These are phyloP conservation scores for Staphylotrichum longicolle DNA, from an alignment of 495 filamentous ascomycete genomes.

Conservation along the genomic window DNA sequence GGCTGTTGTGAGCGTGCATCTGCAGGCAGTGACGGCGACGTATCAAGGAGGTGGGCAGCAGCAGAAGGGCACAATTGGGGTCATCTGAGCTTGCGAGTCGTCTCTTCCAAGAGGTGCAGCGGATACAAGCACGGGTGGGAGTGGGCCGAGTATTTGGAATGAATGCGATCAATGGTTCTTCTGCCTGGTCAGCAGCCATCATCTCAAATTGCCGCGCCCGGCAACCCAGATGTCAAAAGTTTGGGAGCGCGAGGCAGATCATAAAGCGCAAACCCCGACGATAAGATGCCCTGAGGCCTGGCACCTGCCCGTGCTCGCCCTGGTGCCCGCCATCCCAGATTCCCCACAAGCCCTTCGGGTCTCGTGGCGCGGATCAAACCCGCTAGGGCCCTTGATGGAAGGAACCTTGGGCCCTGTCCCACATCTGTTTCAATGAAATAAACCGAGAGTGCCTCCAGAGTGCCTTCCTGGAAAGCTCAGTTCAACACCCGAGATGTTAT, in stretches of 20 bases:
- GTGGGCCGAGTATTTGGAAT: no score
- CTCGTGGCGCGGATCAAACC: constrained; percentile 17
- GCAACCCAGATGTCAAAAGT: constrained; percentile 2
- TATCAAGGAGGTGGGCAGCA: constrained; percentile 2
- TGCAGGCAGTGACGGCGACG: not conserved
- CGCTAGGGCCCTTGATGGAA: not conserved
- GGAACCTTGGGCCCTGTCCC: not conserved
- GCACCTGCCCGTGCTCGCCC: no score
- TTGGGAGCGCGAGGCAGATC: constrained; percentile 7
- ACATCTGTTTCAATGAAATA: not conserved
- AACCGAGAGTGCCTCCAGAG: not conserved
- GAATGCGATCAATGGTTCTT: no score
- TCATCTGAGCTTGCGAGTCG: not conserved
- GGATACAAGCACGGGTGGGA: not conserved
- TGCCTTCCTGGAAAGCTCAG: constrained; percentile 7
- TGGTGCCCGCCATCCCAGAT: no score
- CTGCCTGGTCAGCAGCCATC: no score
- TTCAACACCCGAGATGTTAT: no score
- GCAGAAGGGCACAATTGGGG: not conserved
- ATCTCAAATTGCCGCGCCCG: not conserved
- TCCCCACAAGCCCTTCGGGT: not conserved
- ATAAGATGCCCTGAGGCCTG: constrained; percentile 8
- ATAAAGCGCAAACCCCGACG: constrained; percentile 4
- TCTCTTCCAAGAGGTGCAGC: not conserved
- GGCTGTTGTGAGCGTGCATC: constrained; percentile 11